Evolutionary conservation across 352 stramenopile genomes (phyloP).

Genomic region (Ophiocytium majus): DNA sequence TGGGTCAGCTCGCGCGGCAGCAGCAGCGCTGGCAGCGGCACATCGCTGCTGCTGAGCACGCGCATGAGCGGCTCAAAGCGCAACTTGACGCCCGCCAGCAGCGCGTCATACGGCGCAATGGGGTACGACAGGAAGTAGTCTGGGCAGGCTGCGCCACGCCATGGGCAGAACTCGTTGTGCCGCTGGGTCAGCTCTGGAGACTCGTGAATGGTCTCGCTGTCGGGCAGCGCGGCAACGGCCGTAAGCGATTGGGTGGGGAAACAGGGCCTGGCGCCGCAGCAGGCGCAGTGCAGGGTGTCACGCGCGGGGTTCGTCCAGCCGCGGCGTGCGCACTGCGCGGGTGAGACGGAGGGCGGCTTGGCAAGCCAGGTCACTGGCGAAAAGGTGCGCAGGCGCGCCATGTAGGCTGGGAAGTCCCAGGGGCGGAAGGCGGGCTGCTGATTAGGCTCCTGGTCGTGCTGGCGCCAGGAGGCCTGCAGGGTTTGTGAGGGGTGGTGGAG

Average conservation of each 20-base stretch:
- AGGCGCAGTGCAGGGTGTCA: slow-evolving; percentile 29
- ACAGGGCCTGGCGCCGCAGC: not conserved
- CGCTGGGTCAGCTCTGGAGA: slow-evolving; percentile 23
- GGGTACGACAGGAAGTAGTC: slow-evolving; percentile 36
- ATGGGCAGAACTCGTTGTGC: slow-evolving; percentile 41
- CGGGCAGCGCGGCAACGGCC: no score
- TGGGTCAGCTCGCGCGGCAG: not conserved
- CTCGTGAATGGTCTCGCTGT: no score
- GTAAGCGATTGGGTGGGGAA: not conserved
- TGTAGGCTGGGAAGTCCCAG: slow-evolving; percentile 46
- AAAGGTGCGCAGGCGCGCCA: slow-evolving; percentile 27
- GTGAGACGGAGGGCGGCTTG: slow-evolving; percentile 34
- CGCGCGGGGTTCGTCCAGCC: slow-evolving; percentile 41
- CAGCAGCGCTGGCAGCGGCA: not conserved
- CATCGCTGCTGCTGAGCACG: not conserved
- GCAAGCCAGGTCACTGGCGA: slow-evolving; percentile 35
- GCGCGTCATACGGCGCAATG: slow-evolving; percentile 24
- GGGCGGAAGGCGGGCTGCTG: slow-evolving; percentile 35
- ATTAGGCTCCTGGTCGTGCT: no score
- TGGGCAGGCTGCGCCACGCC: slow-evolving; percentile 36
- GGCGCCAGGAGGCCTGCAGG: no score
- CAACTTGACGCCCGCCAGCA: slow-evolving; percentile 6
- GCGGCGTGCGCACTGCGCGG: slow-evolving; percentile 30
- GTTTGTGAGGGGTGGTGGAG: no score
- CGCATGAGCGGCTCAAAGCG: not conserved